Evolutionary conservation across 306 rosid genomes (phyloP), one percentile per base, ranked within the genome.

Genomic region (Inga oerstediana): DNA sequence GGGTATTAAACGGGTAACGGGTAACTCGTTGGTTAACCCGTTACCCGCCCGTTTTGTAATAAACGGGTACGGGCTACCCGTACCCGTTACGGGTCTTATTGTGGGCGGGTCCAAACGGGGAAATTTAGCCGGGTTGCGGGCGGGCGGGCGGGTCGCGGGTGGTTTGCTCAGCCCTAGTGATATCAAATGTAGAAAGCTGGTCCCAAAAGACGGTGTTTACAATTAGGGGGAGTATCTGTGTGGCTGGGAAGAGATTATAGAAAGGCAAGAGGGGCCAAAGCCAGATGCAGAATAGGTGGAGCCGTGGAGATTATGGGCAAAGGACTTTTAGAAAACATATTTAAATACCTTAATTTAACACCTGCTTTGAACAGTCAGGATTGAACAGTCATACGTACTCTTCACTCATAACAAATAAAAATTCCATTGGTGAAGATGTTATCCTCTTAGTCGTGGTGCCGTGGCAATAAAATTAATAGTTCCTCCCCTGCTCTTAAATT

Each of bases 121-220:
- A n/a, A n/a, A n/a, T n/a, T n/a, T n/a, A n/a, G n/a, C n/a, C n/a
- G n/a, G n/a, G n/a, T n/a, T n/a, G n/a, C n/a, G n/a, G n/a, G n/a
- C n/a, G n/a, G n/a, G n/a, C n/a, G n/a, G n/a, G n/a, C n/a, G n/a
- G n/a, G n/a, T n/a, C n/a, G n/a, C n/a, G n/a, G n/a, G n/a, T n/a
- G n/a, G n/a, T n/a, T n/a, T n/a, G n/a, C n/a, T n/a, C n/a, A n/a
- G n/a, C n/a, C n/a, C n/a, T n/a, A n/a, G 64, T 32, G 56, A 30
- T 22, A 73, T 81, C 70, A 82, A 45, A 22, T 45, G 39, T 32
- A 2, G 8, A 39, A 45, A 56, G 81, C 80, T 84, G 86, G 88
- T 89, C 85, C 86, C 85, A 66, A 73, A 30, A 58, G n/a, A 79
- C 72, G 66, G 72, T 74, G 84, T 59, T 73, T 7, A 44, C 30